Conservation (phyloP, 73 alveolate species). For the Tetrahymena malaccensis region DNA sequence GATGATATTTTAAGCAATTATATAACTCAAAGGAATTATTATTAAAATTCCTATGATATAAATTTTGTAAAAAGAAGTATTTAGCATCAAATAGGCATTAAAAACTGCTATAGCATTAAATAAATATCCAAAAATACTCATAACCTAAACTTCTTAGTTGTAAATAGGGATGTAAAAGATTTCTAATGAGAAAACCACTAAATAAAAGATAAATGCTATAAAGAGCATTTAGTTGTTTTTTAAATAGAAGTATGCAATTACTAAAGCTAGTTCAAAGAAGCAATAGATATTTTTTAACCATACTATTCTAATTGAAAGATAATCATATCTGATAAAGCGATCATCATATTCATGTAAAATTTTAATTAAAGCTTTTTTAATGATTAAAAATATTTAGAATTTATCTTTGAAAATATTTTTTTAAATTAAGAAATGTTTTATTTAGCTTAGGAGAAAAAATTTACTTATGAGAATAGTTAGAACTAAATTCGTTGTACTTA, state of each 20-base stretch:
- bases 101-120: background rate
- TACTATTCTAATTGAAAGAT: background rate
- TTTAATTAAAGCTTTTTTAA: background rate
- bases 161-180: background rate
- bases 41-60: background rate
- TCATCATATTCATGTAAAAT: background rate
- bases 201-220: background rate
- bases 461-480: background rate
- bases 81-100: background rate
- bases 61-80: background rate
- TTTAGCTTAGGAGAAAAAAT: background rate
- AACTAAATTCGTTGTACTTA: background rate
- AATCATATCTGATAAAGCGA: background rate
- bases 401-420: too few species aligned
- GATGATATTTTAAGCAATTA: background rate
- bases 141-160: background rate
- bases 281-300: background rate
- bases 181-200: background rate
- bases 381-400: too few species aligned
- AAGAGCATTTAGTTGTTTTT: background rate
- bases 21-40: background rate
- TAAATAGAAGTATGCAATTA: background rate
- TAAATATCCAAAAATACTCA: background rate
- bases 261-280: background rate
- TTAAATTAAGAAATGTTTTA: background rate